Base-by-base conservation (phyloP, 257 asterid genomes). In the Nicotiana benthamiana region DNA sequence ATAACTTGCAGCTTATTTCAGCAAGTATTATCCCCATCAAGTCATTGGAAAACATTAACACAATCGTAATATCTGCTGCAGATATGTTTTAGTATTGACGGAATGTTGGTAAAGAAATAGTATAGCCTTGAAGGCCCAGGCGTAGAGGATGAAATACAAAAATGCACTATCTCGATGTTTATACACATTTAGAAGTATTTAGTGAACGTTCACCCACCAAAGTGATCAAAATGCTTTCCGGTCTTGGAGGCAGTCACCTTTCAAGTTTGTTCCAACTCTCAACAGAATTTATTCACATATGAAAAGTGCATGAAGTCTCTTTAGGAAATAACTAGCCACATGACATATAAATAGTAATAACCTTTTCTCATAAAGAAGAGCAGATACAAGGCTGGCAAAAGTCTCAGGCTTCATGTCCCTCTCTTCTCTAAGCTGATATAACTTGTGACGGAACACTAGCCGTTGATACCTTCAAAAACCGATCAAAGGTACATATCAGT, bases 351-450 rank as follows among this genome's bases (percentile, higher is more conserved):
- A 7, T 26, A 64, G 52, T 62, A 86, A 89, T 2, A 40, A 92
- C 98, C 98, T 94, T 80, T 93, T 93, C 90, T 94, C 97, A 48
- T 93, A 94, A 57, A 90, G 93, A 86, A 93, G 63, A 12, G 97
- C 97, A 68, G 98, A 94, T 27, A 94, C 97, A 74, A 94, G 97
- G 93, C 96, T 94, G 26, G 98, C 93, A 89, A 94, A 94, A 75
- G 97, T 94, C 83, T 94, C 98, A 32, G 98, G 97, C 90, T 92
- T 94, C 97, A 94, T 92, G 79, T 94, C 89, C 90, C 98, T 93
- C 90, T 94, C 98, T 88, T 94, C 98, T 79, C 97, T 85, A 36
- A 94, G 91, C 81, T 94, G 88, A 85, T 94, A 94, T 75, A 94
- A 81, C 83, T 94, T 92, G 86, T 93, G 97, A 18, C 98, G 95